Conservation (phyloP, 495 filamentous ascomycete species). For the Talaromyces proteolyticus region DNA sequence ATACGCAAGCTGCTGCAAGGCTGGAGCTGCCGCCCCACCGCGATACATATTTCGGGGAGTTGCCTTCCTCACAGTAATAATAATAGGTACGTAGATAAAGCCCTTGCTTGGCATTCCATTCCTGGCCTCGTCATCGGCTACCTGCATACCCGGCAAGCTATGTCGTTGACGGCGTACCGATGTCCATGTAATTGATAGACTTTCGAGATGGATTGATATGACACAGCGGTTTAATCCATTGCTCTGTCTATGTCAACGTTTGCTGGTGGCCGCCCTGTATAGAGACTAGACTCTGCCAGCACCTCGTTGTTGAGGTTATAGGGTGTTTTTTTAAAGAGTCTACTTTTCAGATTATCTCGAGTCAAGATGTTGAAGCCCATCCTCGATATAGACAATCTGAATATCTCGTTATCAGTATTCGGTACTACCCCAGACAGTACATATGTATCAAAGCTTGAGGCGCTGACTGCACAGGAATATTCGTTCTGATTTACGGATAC, state of each 20-base stretch:
- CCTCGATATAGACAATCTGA: slow-evolving; percentile 47
- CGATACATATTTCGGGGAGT: not conserved
- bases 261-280: too few relatives aligned
- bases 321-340: not conserved
- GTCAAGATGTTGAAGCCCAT: slow-evolving; percentile 37
- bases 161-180: not conserved
- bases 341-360: slow-evolving; percentile 7
- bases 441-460: not conserved
- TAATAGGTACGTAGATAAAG: not conserved
- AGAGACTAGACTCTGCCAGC: too few relatives aligned
- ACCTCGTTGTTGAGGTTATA: too few relatives aligned
- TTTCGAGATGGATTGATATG: too few relatives aligned
- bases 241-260: too few relatives aligned
- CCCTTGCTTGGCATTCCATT: slow-evolving; percentile 7
- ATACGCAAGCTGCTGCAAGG: slow-evolving; percentile 6
- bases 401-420: slow-evolving; percentile 38
- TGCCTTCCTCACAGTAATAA: too few relatives aligned
- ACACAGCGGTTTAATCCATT: too few relatives aligned
- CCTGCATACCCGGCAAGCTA: not conserved
- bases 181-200: too few relatives aligned
- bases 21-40: not conserved
- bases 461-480: slow-evolving; percentile 1
- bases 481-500: slow-evolving; percentile 34
- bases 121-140: not conserved
- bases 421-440: slow-evolving; percentile 17